Percentiles rank a stretch among this genome's conserved stretches.
Conservation (phyloP, 2,329 filamentous ascomycete genomes). For the Neonectria ditissima region DNA sequence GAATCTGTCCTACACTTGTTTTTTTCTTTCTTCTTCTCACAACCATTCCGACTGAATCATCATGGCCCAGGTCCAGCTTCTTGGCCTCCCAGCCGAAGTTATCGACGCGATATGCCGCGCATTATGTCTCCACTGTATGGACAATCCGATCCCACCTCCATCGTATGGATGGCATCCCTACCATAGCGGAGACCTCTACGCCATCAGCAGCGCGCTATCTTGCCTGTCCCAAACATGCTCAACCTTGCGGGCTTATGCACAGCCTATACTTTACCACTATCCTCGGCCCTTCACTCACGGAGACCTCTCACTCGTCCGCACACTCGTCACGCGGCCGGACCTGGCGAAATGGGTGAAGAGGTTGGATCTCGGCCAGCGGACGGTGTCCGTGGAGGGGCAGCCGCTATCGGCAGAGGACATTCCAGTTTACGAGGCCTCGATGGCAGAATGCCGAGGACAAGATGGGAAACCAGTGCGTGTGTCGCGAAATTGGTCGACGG, state of each 20-base stretch:
- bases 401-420: not conserved
- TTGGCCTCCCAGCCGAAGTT: slow-evolving; percentile 11
- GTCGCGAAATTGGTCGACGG: slow-evolving; percentile 5
- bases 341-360: not conserved
- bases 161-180: too few relatives aligned
- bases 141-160: accelerated
- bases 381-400: not conserved
- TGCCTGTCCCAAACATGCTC: slow-evolving; percentile 12
- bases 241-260: not conserved
- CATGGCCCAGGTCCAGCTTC: slow-evolving; percentile 12
- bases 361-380: not conserved
- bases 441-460: not conserved
- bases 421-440: not conserved
- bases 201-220: not conserved
- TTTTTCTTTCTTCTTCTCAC: too few relatives aligned
- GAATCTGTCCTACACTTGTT: too few relatives aligned
- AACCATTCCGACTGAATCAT: not conserved
- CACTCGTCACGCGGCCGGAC: slow-evolving; percentile 10
- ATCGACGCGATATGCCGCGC: slow-evolving; percentile 4
- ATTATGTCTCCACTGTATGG: not conserved
- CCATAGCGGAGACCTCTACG: too few relatives aligned
- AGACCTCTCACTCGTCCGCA: not conserved
- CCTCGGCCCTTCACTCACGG: not conserved
- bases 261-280: slow-evolving; percentile 6
- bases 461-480: not conserved